Conservation (phyloP, 2,329 filamentous ascomycete genomes). For the Paecilomyces sp. region DNA sequence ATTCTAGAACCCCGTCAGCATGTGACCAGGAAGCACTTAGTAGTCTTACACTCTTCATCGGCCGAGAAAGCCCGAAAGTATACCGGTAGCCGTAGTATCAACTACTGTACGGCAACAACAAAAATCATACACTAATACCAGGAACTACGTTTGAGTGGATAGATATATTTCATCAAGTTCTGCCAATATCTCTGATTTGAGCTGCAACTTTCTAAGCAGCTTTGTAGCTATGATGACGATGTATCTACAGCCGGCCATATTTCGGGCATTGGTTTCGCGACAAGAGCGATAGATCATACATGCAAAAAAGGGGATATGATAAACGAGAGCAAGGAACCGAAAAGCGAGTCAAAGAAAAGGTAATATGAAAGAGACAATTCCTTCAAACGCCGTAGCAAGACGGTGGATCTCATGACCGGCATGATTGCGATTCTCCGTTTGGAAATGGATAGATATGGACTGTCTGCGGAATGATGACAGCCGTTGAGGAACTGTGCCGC, state of each 20-base stretch:
- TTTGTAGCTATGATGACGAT: neutral
- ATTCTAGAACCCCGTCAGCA: too few relatives aligned
- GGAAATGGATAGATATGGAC: neutral
- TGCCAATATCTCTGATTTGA: neutral
- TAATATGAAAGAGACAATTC: neutral
- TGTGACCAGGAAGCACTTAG: too few relatives aligned
- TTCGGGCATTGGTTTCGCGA: neutral
- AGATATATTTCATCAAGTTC: neutral
- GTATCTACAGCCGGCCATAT: neutral
- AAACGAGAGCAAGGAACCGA: neutral
- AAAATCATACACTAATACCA: too few relatives aligned
- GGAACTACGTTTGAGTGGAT: too few relatives aligned
- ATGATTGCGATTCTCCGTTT: neutral
- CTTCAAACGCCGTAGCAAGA: neutral
- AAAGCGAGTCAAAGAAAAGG: neutral
- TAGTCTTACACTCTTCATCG: too few relatives aligned
- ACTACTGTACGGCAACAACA: too few relatives aligned
- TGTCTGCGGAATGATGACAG: neutral
- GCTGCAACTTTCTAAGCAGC: neutral
- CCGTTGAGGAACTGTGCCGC: neutral
- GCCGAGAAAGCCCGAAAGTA: too few relatives aligned
- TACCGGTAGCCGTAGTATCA: too few relatives aligned
- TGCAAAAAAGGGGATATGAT: neutral
- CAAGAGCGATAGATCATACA: neutral
- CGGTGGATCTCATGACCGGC: neutral